phyloP scores from a whole-genome alignment of 257 asterid genomes.

The Solanum megistacrolobum region DNA sequence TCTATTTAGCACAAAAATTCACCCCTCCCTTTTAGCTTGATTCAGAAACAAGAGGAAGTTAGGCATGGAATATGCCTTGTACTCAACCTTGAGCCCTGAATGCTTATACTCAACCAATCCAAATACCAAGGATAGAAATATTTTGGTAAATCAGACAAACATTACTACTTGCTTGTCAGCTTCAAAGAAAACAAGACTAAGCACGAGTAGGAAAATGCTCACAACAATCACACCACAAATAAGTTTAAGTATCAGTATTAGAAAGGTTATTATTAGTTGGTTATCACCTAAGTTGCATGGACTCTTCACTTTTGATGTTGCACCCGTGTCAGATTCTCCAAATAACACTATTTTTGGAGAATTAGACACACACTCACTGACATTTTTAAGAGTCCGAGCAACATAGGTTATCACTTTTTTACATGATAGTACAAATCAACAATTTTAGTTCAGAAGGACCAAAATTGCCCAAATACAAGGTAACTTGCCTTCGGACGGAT shows the following conservation, averaged over 20 bases:
- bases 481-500: constrained; percentile 44
- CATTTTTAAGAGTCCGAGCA: no score
- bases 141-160: not conserved
- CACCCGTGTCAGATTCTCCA: no score
- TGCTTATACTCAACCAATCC: not conserved
- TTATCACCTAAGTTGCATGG: no score
- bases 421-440: not conserved
- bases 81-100: not conserved
- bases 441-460: not conserved
- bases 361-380: no score
- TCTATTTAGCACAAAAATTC: not conserved
- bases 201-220: not conserved
- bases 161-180: not conserved
- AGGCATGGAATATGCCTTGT: not conserved
- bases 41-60: not conserved
- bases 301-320: no score
- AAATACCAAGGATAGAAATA: not conserved
- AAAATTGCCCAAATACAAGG: not conserved
- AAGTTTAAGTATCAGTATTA: not conserved
- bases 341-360: no score
- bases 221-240: not conserved
- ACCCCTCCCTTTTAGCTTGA: not conserved
- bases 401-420: not conserved
- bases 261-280: not conserved
- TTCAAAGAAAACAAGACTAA: not conserved